A percentile compares a stretch with the other conserved stretches of the same genome.
Conservation (phyloP, 2,329 filamentous ascomycete species). For the Colletotrichum sp. region DNA sequence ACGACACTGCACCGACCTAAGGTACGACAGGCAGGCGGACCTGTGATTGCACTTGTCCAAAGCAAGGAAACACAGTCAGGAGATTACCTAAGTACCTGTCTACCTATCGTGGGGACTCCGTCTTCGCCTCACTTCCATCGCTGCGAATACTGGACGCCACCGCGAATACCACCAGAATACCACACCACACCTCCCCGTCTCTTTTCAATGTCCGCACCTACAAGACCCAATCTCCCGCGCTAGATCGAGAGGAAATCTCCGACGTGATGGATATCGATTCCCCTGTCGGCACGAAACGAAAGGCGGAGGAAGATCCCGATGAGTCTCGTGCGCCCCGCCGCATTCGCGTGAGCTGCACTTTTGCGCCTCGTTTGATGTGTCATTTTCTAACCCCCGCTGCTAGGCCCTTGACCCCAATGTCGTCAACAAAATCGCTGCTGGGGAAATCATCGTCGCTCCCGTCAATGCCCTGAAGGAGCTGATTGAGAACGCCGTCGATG, state of each 20-base stretch:
- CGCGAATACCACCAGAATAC: neutral
- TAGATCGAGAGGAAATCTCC: constrained; percentile 26
- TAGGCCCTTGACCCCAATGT: constrained; percentile 90
- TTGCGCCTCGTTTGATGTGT: neutral
- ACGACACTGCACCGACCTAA: neutral
- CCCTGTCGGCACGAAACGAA: constrained; percentile 53
- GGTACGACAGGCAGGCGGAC: neutral
- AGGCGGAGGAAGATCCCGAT: constrained; percentile 43
- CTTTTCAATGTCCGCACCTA: neutral
- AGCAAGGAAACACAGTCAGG: too few species aligned
- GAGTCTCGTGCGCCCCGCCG: constrained; percentile 48
- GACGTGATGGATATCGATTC: constrained; percentile 46
- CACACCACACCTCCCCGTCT: neutral
- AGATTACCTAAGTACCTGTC: too few species aligned
- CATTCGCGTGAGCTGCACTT: constrained; percentile 48
- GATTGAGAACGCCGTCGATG: constrained; percentile 96
- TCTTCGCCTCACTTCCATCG: neutral
- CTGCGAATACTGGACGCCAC: neutral
- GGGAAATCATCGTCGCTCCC: constrained; percentile 97
- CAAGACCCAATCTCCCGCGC: neutral
- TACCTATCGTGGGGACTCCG: too few species aligned
- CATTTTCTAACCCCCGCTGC: neutral
- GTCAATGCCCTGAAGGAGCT: constrained; percentile 96
- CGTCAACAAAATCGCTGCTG: constrained; percentile 97
- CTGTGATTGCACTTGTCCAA: too few species aligned